Base-by-base conservation (phyloP, 352 stramenopile genomes). In the Aphanomyces invadans region DNA sequence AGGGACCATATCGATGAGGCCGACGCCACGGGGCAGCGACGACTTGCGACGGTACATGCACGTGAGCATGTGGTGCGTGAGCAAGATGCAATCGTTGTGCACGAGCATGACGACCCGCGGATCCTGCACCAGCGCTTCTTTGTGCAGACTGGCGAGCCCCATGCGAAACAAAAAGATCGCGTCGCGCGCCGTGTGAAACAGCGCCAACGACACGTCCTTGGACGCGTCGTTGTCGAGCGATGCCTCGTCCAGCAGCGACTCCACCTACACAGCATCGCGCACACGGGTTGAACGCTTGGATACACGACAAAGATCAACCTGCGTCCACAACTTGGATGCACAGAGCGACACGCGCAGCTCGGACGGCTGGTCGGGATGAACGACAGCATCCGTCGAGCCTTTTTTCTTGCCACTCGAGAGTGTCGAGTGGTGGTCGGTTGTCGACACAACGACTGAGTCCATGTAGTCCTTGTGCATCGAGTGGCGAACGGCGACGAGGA, bases 11-110 rank as follows among this genome's bases (percentile, higher is more conserved):
- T 94, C 85, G 28, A 90, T 63, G 83, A 94, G 91, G 21, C 83
- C 89, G 11, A 71, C 77, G 31, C 77, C 91, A 38, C 76, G 73
- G 49, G 75, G 80, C 7, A 94, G 63, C 23, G 81, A 75, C 1
- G 73, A 32, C 29, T 57, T 57, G 49, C 21, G 49, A 7, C 19
- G 49, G 29, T 57, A 57, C 19, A 57, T 26, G 29, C 21, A 29
- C 3, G 81, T 76, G 33, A 92, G 70, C 83, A 90, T 90, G 71
- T 94, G 83, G 19, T 89, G 76, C 10, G 81, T 77, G 32, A 90
- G 81, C 69, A 90, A 93, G 28, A 90, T 73, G 63, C 82, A 91
- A 70, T 93, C 85, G 25, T 93, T 93, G 76, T 93, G 85, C 67
- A 81, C 87, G 9, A 93, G 81, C 83, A 92, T 90, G 60, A 79